These are phyloP conservation scores for Metschnikowia peoriensis DNA, from an alignment of 805 yeast species.

Conservation along the genomic window DNA sequence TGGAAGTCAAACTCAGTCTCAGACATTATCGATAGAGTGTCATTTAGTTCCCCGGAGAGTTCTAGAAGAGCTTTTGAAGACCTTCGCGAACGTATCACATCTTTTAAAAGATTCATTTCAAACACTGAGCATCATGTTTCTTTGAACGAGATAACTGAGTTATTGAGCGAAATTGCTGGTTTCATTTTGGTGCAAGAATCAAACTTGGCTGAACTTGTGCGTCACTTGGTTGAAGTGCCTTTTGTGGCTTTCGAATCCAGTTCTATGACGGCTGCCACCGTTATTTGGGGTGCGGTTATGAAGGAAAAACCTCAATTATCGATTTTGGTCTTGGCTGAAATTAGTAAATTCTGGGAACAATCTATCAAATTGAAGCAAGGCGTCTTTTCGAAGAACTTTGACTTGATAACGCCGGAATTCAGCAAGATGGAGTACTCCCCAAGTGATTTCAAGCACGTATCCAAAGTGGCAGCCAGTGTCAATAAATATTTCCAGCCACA, in stretches of 20 bases:
- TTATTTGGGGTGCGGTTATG: constrained; percentile 79
- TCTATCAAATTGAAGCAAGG: constrained; percentile 63
- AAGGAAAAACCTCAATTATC: constrained; percentile 62
- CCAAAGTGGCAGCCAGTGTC: constrained; percentile 49
- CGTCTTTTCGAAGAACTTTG: constrained; percentile 56
- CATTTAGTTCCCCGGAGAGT: constrained; percentile 27
- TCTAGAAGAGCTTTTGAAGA: constrained; percentile 27
- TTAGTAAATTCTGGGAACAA: constrained; percentile 65
- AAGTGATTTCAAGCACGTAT: constrained; percentile 60
- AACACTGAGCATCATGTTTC: constrained; percentile 13
- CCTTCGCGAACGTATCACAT: constrained; percentile 26
- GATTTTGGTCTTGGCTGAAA: constrained; percentile 61
- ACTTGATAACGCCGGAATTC: constrained; percentile 58
- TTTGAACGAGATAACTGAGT: constrained; percentile 32
- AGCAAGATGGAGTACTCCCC: constrained; percentile 88
- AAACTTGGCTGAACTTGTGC: constrained; percentile 46
- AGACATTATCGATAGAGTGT: constrained; percentile 30
- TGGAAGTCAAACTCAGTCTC: constrained; percentile 55
- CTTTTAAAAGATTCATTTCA: constrained; percentile 13
- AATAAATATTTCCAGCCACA: constrained; percentile 63
- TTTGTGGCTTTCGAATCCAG: constrained; percentile 61
- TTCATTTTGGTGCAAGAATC: constrained; percentile 30
- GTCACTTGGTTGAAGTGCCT: constrained; percentile 64
- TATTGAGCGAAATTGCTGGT: constrained; percentile 47
- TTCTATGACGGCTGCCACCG: constrained; percentile 61